Evolutionary conservation across 148 eudicot genomes (phyloP), one percentile per base, ranked within the genome.

Genomic region (Vaccinium macrocarpon): DNA sequence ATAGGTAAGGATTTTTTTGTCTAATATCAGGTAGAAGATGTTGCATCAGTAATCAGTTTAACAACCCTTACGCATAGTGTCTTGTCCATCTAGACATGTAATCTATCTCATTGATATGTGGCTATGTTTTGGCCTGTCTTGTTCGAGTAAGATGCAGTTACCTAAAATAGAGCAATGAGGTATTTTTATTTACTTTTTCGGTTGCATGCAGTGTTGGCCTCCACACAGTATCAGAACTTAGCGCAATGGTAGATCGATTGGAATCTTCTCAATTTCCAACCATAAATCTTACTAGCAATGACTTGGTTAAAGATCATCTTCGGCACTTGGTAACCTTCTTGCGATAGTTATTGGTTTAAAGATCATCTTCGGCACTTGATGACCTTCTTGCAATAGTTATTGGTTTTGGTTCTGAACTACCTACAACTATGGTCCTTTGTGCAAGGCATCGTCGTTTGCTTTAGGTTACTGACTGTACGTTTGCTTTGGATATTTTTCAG

Each of bases 281-380:
- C 78, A 88, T 90, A 76, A 89, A 95, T 84, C 91, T 95, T 84
- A 94, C 98, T 10, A 83, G 91, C 70, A 94, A 94, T 85, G 99
- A 97, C 92, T 87, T 97, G 91, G 98, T 92, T 83, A 97, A 97
- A 88, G 99, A 97, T 90, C 99, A 97, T 88, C 86, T 97, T 80
- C 92, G 98, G 42, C 98, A 97, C 88, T 78, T 97, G 98, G 99
- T 97, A 93, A 78, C 81, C 49, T 66, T 81, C 48, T 85, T 68
- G 59, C 25, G 46, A 3, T 27, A 42, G 73, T 83, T 79, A 50
- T 29, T 70, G 38, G 46, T 42, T 92, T 83, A 97, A 97, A 88
- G 99, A 97, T 90, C 98, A 97, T 88, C 86, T 97, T 80, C 92
- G 97, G 32, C 96, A 97, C 88, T 78, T 97, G 98, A 98, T 97